phyloP scores from a whole-genome alignment of 495 filamentous ascomycete species.

The Corynascus novoguineensis region DNA sequence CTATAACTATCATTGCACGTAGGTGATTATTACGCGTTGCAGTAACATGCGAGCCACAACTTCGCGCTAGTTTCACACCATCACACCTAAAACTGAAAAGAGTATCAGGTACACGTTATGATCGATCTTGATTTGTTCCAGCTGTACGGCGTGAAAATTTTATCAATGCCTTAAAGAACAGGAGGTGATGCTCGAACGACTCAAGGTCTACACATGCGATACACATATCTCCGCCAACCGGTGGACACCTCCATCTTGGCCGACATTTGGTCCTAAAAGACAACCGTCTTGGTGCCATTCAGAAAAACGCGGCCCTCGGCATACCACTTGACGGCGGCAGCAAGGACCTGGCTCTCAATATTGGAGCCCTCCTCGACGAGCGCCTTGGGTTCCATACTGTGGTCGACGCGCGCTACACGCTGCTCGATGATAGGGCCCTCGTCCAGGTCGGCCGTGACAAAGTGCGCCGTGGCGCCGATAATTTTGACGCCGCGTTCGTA shows the following conservation, averaged over 20 bases:
- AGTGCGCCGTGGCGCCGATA: conserved; percentile 71
- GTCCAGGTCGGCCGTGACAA: conserved; percentile 69
- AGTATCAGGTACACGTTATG: no score
- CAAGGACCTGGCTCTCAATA: conserved; percentile 68
- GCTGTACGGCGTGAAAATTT: no score
- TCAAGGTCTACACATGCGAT: no score
- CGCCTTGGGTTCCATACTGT: conserved; percentile 63
- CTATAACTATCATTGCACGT: no score
- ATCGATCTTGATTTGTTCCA: no score
- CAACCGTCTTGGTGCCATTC: conserved; percentile 68
- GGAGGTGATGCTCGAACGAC: no score
- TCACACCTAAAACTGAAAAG: no score
- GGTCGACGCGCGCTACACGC: conserved; percentile 62
- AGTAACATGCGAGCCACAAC: no score
- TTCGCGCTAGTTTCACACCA: no score
- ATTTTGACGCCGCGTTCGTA: conserved; percentile 75
- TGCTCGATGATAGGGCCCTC: conserved; percentile 79
- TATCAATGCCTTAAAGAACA: no score
- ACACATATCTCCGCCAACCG: no score
- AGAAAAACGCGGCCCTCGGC: conserved; percentile 65
- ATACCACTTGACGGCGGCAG: conserved; percentile 67
- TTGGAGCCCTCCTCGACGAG: conserved; percentile 68
- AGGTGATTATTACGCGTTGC: no score
- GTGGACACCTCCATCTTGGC: background rate
- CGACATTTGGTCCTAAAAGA: conserved; percentile 52